A percentile compares a stretch with the other conserved stretches of the same genome.
Conservation (phyloP, 1,139 yeast species). For the Taphrina populina region DNA sequence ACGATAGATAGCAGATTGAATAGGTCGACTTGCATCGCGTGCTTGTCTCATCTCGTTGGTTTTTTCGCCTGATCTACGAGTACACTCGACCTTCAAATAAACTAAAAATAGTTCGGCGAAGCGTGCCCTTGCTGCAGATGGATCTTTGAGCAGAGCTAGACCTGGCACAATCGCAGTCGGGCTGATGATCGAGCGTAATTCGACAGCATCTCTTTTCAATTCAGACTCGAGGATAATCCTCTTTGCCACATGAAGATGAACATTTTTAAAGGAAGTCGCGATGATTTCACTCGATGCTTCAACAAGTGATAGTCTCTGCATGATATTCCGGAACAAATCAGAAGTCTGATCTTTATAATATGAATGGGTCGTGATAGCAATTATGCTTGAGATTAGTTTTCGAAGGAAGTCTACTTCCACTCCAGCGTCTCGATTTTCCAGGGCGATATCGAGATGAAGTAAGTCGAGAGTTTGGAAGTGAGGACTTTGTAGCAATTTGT, state of each 20-base stretch:
- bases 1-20: neutral
- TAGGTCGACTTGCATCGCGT: neutral
- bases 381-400: constrained; percentile 50
- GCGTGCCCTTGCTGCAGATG: neutral
- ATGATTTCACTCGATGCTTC: too few relatives aligned
- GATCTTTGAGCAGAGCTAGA: neutral
- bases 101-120: neutral
- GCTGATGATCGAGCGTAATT: neutral
- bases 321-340: constrained; percentile 63
- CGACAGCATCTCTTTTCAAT: too few relatives aligned
- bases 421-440: neutral
- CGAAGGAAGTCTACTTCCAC: constrained; percentile 36
- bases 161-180: neutral
- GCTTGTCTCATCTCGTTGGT: too few relatives aligned
- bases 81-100: neutral
- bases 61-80: too few relatives aligned
- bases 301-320: constrained; percentile 33
- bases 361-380: constrained; percentile 65
- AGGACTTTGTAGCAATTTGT: constrained; percentile 47
- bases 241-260: too few relatives aligned
- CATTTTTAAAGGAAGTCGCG: too few relatives aligned
- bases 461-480: constrained; percentile 7
- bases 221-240: too few relatives aligned
- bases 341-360: constrained; percentile 77
- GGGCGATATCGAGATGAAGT: constrained; percentile 1